These are phyloP conservation scores for Calonectria leucothoes DNA, from an alignment of 2,329 filamentous ascomycete species.

Conservation along the genomic window DNA sequence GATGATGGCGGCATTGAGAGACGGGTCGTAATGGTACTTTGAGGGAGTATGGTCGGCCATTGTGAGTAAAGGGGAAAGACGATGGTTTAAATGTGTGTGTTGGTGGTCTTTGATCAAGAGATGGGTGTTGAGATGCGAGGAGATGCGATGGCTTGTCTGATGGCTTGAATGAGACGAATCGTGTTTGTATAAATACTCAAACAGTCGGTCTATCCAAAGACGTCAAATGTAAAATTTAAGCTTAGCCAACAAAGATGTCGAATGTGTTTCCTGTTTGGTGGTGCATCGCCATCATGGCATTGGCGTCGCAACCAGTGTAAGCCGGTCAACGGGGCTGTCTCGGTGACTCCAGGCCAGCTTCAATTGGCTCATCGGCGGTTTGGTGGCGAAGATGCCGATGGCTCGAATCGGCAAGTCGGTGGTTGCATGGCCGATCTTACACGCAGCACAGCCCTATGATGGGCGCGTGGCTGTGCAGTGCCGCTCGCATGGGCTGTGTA, in stretches of 20 bases:
- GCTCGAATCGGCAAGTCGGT: not conserved
- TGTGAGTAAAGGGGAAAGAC: not conserved
- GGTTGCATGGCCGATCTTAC: not conserved
- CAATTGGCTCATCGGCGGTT: not conserved
- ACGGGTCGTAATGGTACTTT: conserved; percentile 6
- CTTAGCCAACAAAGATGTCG: not conserved
- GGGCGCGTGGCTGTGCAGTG: not conserved
- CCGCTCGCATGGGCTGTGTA: not conserved
- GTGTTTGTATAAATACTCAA: not conserved
- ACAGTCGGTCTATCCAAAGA: not conserved
- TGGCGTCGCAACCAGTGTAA: not conserved
- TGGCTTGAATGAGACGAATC: not conserved
- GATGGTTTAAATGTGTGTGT: not conserved
- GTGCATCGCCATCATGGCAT: not conserved
- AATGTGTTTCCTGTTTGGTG: not conserved
- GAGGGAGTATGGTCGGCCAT: not conserved
- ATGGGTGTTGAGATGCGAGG: not conserved
- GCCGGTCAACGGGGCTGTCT: not conserved
- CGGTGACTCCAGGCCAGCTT: not conserved
- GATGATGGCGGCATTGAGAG: not conserved
- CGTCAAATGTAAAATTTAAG: not conserved
- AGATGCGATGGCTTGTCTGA: not conserved
- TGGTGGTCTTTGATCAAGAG: not conserved
- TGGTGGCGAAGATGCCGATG: not conserved
- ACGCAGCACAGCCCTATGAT: not conserved